Base-by-base conservation (phyloP, 768 basidiomycete species). In the Lactarius tabidus region DNA sequence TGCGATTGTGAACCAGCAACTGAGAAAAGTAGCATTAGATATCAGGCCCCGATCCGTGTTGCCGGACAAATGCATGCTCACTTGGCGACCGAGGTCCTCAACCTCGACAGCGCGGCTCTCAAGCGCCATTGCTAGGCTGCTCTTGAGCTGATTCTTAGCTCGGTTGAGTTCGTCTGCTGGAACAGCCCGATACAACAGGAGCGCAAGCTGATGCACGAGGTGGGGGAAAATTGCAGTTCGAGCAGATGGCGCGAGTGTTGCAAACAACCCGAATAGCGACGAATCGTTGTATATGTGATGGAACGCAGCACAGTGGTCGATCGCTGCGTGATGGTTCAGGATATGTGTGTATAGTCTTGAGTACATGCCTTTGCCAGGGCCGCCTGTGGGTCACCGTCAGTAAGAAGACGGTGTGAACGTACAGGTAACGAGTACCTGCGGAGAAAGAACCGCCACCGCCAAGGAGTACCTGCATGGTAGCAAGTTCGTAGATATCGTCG, bases 281-380 rank as follows among this genome's bases (percentile, higher is more conserved):
- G 93, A 91, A 74, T 98, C 95, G 63, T 87, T 86, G 77, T 98
- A 98, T 73, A 95, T 95, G 77, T 98, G 96, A 74, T 98, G 95
- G 88, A 97, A 98, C 26, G 93, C 89, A 12, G 91, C 89, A 75
- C 96, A 98, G 75, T 95, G 93, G 75, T 98, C 96, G 72, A 98
- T 84, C 72, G 93, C 88, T 57, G 93, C 85, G 79, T 94, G 92
- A 72, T 91, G 90, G 75, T 98, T 98, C 64, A 98, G 87, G 71
- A 98, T 93, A 73, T 94, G 88, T 10, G 95, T 97, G 79, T 98
- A 98, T 31, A 98, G 78, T 28, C 96, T 89, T 39, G 95, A 94
- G 81, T 97, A 98, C 96, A 98, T 98, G 71, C 96, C 96, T 79
- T 98, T 98, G 18, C 96, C 96, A 2, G 96, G 96, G 4, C 96